Base-by-base conservation (phyloP, 2,329 filamentous ascomycete genomes). In the Ophiostoma ips region DNA sequence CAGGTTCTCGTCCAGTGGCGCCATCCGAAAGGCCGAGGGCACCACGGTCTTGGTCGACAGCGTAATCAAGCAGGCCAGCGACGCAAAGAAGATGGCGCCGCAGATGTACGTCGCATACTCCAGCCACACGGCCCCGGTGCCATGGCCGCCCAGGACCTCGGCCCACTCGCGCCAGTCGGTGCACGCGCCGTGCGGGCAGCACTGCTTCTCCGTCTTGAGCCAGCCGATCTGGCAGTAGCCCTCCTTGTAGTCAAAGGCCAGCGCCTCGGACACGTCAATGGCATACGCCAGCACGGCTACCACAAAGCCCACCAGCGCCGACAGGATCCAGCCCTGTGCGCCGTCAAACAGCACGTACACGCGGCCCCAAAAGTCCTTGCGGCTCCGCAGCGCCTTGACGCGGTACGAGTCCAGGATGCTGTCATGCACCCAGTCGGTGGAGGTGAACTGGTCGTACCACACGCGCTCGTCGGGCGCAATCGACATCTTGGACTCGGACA, bases 391-490 rank as follows among this genome's bases (percentile, higher is more conserved):
- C 49, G 81, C 81, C 63, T 94, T 92, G 46, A 94, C 80, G 24
- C 92, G 84, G 59, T 88, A 87, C 10, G 89, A 87, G 66, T 96
- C 92, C 60, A 88, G 87, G 58, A 98, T 95, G 63, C 84, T 89
- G 65, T 98, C 92, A 63, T 95, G 90, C 1, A 98, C 89, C 92
- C 92, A 98, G 64, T 98, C 90, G 50, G 87, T 95, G 7, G 87
- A 94, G 6, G 88, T 95, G 61, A 95, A 95, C 66, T 98, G 92
- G 69, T 98, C 92, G 67, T 96, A 96, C 92, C 92, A 96, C 10
- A 94, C 84, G 53, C 92, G 81, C 58, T 96, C 88, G 61, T 95
- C 86, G 47, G 82, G 71, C 58, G 79, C 46, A 10, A 84, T 66
- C 5, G 79, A 81, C 33, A 72, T 68, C 59, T 81, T 84, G 46